Conservation (phyloP, 306 rosid genomes). For the Phaseolus lunatus region DNA sequence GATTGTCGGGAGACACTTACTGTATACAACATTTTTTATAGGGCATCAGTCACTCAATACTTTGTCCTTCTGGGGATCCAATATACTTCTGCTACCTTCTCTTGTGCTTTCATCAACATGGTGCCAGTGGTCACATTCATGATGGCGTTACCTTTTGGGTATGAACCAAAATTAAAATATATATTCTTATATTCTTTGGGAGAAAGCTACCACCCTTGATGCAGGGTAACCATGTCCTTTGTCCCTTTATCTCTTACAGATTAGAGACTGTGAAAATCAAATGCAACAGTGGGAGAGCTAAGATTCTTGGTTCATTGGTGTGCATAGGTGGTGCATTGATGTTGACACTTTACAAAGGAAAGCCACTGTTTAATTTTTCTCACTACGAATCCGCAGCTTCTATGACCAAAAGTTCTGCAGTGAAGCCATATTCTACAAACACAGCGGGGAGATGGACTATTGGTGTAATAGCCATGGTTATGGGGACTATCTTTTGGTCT, state of each 20-base stretch:
- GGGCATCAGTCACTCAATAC: constrained; percentile 87
- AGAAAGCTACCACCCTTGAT: constrained; percentile 6
- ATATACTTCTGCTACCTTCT: constrained; percentile 89
- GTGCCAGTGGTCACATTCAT: constrained; percentile 83
- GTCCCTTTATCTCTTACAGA: constrained; percentile 45
- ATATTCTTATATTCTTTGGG: neutral
- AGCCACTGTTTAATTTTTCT: constrained; percentile 54
- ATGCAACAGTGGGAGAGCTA: constrained; percentile 78
- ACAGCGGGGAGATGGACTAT: constrained; percentile 64
- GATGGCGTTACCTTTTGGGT: constrained; percentile 90
- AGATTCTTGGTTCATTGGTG: constrained; percentile 72
- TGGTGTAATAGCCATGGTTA: constrained; percentile 72
- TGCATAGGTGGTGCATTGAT: constrained; percentile 74
- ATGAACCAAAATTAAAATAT: constrained; percentile 24
- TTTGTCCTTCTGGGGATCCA: constrained; percentile 86
- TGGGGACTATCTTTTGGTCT: constrained; percentile 80
- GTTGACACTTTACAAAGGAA: constrained; percentile 74
- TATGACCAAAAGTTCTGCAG: constrained; percentile 34
- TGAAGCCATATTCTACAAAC: constrained; percentile 36
- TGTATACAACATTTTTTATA: constrained; percentile 42
- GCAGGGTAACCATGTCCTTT: neutral
- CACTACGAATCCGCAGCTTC: constrained; percentile 34
- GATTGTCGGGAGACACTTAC: neutral
- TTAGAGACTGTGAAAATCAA: constrained; percentile 76
- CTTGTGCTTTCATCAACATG: constrained; percentile 83